Evolutionary conservation across 805 yeast species (phyloP).

Genomic region (Candida peoriensis): DNA sequence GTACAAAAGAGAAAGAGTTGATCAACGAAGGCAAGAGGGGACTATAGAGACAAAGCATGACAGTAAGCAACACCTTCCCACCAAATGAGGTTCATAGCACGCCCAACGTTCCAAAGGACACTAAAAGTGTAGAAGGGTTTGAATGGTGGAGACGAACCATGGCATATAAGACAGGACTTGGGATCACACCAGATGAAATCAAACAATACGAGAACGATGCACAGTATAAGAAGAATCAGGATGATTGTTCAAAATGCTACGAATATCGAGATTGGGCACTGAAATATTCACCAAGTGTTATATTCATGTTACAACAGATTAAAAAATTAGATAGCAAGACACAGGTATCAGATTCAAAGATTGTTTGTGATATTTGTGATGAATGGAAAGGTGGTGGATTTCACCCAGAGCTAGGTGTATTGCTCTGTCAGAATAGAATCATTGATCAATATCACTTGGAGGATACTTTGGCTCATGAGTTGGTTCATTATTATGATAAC

Average conservation of each 20-base stretch:
- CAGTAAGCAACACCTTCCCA: no score
- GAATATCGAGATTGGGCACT: slow-evolving; percentile 78
- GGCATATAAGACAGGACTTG: slow-evolving; percentile 67
- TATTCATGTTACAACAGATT: slow-evolving; percentile 83
- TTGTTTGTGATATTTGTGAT: slow-evolving; percentile 79
- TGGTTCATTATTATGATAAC: slow-evolving; percentile 91
- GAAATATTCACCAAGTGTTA: slow-evolving; percentile 74
- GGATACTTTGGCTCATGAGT: slow-evolving; percentile 88
- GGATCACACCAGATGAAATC: slow-evolving; percentile 47
- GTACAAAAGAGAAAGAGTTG: no score
- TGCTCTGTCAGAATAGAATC: slow-evolving; percentile 77
- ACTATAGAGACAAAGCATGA: neutral
- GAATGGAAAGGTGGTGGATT: slow-evolving; percentile 88
- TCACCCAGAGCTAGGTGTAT: slow-evolving; percentile 83
- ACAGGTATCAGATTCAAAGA: slow-evolving; percentile 46
- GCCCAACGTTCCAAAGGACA: slow-evolving; percentile 11
- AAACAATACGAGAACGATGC: slow-evolving; percentile 53
- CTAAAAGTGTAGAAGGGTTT: slow-evolving; percentile 38
- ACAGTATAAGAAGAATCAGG: slow-evolving; percentile 36
- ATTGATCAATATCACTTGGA: slow-evolving; percentile 73
- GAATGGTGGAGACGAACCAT: slow-evolving; percentile 80
- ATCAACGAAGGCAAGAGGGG: neutral
- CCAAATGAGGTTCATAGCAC: slow-evolving; percentile 4
- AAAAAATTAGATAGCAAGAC: slow-evolving; percentile 38
- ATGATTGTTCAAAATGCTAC: slow-evolving; percentile 65